phyloP scores from a whole-genome alignment of 2,329 filamentous ascomycete species.

The Parastagonospora nodorum region DNA sequence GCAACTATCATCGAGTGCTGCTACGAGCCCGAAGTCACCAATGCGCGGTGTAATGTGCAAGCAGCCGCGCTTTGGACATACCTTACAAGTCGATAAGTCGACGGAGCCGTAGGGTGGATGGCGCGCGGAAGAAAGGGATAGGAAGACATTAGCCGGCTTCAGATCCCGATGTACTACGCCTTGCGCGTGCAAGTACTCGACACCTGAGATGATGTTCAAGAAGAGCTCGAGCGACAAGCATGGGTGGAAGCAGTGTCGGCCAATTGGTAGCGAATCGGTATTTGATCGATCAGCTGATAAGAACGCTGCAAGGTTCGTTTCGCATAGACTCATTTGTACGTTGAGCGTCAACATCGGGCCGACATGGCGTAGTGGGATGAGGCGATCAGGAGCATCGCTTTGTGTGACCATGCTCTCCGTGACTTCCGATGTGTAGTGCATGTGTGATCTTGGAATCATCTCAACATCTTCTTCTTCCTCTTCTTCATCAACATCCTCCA shows the following conservation, averaged over 20 bases:
- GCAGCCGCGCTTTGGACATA: conserved; percentile 47
- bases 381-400: conserved; percentile 34
- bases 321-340: conserved; percentile 71
- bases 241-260: conserved; percentile 67
- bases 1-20: conserved; percentile 53
- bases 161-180: conserved; percentile 69
- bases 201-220: conserved; percentile 64
- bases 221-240: conserved; percentile 62
- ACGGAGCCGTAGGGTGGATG: conserved; percentile 51
- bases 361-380: conserved; percentile 20
- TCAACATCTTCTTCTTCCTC: conserved; percentile 56
- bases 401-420: conserved; percentile 46
- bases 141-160: conserved; percentile 71
- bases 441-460: conserved; percentile 47
- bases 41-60: conserved; percentile 64
- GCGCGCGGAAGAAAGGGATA: conserved; percentile 53
- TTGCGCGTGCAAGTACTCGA: conserved; percentile 67
- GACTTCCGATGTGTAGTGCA: conserved; percentile 27
- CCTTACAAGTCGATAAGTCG: conserved; percentile 52
- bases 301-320: conserved; percentile 65
- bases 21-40: conserved; percentile 70
- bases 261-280: conserved; percentile 14
- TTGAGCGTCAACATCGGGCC: conserved; percentile 58
- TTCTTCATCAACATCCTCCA: conserved; percentile 39
- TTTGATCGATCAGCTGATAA: conserved; percentile 45